Base-by-base conservation (phyloP, 2,329 filamentous ascomycete genomes). In the Rhinocladiella mackenziei region DNA sequence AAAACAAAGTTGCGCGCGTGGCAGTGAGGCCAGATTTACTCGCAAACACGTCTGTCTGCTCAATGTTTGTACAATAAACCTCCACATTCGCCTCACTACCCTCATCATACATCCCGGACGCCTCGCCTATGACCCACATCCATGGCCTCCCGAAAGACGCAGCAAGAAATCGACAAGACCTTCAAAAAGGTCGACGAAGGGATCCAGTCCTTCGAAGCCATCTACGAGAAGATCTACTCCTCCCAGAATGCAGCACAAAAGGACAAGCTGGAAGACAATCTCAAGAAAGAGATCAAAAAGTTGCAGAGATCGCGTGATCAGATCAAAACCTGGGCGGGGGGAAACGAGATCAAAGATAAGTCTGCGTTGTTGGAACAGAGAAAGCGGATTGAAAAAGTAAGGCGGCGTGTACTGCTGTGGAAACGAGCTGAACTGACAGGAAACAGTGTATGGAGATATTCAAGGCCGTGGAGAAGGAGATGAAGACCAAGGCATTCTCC, bases 211-310 rank as follows among this genome's bases (percentile, higher is more conserved):
- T 98, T 98, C 67, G 89, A 97, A 64, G 77, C 76, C 62, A 96
- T 97, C 61, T 94, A 97, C 72, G 92, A 97, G 59, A 98, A 98
- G 80, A 94, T 98, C 56, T 86, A 91, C 61, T 82, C 89, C 58
- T 89, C 89, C 40, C 86, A 81, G 61, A 97, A 96, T 71, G 80
- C 85, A 43, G 88, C 92, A 50, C 92, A 97, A 70, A 95, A 96
- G 67, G 92, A 97, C 71, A 98, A 97, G 74, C 80, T 94, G 39
- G 92, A 98, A 68, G 92, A 98, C 71, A 88, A 92, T 65, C 77
- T 98, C 58, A 98, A 98, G 75, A 88, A 92, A 65, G 92, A 98
- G 72, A 97, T 97, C 78, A 98, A 98, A 82, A 98, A 98, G 77
- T 81, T 98, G 45, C 92, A 98, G 70, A 80, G 92, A 60, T 83